phyloP scores from a whole-genome alignment of 140 eudicot species.

The Cichorium intybus region DNA sequence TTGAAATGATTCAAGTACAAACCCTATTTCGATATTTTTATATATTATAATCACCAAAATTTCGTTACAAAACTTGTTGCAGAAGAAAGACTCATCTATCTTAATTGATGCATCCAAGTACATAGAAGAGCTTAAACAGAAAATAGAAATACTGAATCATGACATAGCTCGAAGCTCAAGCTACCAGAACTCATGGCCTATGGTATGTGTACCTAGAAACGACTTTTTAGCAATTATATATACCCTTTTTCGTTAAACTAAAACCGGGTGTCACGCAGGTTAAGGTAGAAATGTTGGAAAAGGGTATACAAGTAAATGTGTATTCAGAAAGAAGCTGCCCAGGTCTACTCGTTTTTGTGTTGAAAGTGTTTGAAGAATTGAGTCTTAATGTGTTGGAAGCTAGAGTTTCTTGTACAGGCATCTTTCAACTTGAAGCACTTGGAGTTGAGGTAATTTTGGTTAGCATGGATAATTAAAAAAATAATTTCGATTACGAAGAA shows the following conservation, averaged over 20 bases:
- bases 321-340: slow-evolving; percentile 67
- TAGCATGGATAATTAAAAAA: background rate
- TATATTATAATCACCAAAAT: background rate
- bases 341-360: slow-evolving; percentile 64
- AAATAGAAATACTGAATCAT: slow-evolving; percentile 66
- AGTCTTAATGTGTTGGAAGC: slow-evolving; percentile 88
- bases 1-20: background rate
- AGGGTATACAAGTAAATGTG: slow-evolving; percentile 74
- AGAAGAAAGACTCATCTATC: slow-evolving; percentile 69
- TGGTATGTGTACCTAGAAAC: slow-evolving; percentile 24
- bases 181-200: slow-evolving; percentile 49
- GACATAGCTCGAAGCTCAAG: slow-evolving; percentile 54
- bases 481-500: background rate
- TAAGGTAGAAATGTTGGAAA: slow-evolving; percentile 77
- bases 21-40: background rate
- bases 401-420: slow-evolving; percentile 82
- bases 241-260: background rate
- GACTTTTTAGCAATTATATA: background rate
- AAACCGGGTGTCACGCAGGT: slow-evolving; percentile 39
- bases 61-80: slow-evolving; percentile 6
- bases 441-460: slow-evolving; percentile 55
- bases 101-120: slow-evolving; percentile 79
- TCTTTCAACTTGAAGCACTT: slow-evolving; percentile 72
- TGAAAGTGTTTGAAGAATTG: slow-evolving; percentile 81
- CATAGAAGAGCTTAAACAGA: slow-evolving; percentile 68